Evolutionary conservation across 148 eudicot species (phyloP), one percentile per base, ranked within the genome.

Genomic region (Rhododendron simsii): DNA sequence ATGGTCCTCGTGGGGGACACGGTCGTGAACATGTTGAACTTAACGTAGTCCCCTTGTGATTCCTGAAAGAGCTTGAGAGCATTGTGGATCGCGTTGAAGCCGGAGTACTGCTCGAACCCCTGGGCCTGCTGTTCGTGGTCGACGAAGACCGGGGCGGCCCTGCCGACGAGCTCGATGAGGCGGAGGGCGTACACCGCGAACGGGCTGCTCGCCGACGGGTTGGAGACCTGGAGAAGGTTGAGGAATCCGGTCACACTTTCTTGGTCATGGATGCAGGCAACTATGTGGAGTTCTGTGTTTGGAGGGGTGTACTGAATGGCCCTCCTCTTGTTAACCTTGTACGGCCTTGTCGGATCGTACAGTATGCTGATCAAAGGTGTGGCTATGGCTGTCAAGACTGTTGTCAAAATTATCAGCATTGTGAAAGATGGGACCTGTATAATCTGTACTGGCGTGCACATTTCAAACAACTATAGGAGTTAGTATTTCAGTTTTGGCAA

Each of bases 301-400:
- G 92, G 93, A 50, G 92, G 86, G 23, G 87, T 92, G 89, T 92
- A 98, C 77, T 95, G 99, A 30, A 97, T 90, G 30, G 92, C 95
- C 87, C 99, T 91, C 76, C 95, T 87, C 88, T 91, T 95, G 94
- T 95, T 94, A 30, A 94, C 90, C 96, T 91, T 94, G 89, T 95
- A 97, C 12, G 99, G 99, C 86, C 88, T 84, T 5, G 94, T 95
- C 26, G 99, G 99, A 77, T 97, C 96, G 37, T 97, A 94, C 28
- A 97, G 74, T 7, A 93, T 76, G 88, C 90, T 86, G 67, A 93
- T 92, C 88, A 97, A 41, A 0, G 99, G 98, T n/a, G 95, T 87
- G 2, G 87, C 82, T 81, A 95, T 87, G 26, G 91, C 85, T 28
- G 98, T 97, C 77, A 89, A 39, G 21, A 78, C 65, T 15, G 89